Evolutionary conservation across 495 filamentous ascomycete species (phyloP).

Genomic region (Collariella sp.): DNA sequence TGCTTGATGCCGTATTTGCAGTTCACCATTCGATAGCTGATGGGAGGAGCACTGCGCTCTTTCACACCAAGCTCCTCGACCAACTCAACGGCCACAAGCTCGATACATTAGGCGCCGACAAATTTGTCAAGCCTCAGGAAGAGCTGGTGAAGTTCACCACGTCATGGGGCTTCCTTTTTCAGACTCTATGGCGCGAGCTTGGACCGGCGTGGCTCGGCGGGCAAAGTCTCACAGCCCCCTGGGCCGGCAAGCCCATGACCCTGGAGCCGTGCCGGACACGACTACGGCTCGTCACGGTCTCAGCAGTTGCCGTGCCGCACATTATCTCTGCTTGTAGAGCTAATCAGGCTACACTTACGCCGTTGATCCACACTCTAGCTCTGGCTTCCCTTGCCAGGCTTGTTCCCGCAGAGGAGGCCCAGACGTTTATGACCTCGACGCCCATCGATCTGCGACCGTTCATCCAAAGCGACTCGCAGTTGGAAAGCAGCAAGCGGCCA

Average conservation of each 20-base stretch:
- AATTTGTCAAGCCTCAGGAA: slow-evolving; percentile 15
- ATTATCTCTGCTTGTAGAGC: slow-evolving; percentile 23
- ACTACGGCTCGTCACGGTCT: slow-evolving; percentile 23
- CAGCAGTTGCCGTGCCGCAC: slow-evolving; percentile 2
- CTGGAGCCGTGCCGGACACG: slow-evolving; percentile 17
- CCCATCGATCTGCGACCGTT: slow-evolving; percentile 28
- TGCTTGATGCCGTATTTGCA: slow-evolving; percentile 26
- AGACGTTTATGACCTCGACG: slow-evolving; percentile 22
- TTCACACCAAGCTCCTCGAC: slow-evolving; percentile 27
- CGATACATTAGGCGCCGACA: background rate
- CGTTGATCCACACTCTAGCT: slow-evolving; percentile 26
- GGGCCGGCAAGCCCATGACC: slow-evolving; percentile 24
- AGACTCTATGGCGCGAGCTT: slow-evolving; percentile 19
- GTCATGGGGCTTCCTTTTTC: slow-evolving; percentile 18
- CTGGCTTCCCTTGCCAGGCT: slow-evolving; percentile 20
- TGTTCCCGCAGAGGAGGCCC: slow-evolving; percentile 13
- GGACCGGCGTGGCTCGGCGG: slow-evolving; percentile 11
- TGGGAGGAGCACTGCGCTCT: slow-evolving; percentile 27
- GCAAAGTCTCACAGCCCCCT: slow-evolving; percentile 9
- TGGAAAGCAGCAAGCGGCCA: background rate
- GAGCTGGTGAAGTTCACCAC: slow-evolving; percentile 20
- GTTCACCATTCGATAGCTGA: slow-evolving; percentile 30
- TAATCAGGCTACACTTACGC: slow-evolving; percentile 27
- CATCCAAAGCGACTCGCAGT: background rate
- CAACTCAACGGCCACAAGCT: slow-evolving; percentile 20